Percentiles rank a stretch among this genome's conserved stretches.
Conservation (phyloP, 495 filamentous ascomycete species). For the Neurospora sp. region DNA sequence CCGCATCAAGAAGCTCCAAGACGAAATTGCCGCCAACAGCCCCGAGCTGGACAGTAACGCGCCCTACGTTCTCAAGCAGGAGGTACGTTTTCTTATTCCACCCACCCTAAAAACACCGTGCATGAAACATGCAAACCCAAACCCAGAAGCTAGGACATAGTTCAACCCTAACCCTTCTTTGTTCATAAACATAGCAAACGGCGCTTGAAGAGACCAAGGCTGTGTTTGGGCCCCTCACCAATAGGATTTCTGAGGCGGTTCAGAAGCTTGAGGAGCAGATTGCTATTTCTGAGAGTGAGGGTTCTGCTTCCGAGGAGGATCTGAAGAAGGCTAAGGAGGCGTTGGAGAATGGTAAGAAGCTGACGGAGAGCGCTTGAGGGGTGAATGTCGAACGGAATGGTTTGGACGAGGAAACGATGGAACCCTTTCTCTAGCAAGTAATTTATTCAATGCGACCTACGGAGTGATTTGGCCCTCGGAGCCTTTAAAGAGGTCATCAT, state of each 20-base stretch:
- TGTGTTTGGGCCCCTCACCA: slow-evolving; percentile 57
- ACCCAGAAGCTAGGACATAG: not conserved
- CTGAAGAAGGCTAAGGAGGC: slow-evolving; percentile 49
- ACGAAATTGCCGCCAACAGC: slow-evolving; percentile 30
- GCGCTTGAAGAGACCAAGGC: slow-evolving; percentile 75
- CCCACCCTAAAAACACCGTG: not conserved
- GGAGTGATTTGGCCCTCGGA: not conserved
- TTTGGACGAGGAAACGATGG: not conserved
- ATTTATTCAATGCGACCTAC: not conserved
- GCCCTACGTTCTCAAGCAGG: slow-evolving; percentile 67
- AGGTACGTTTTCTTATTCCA: slow-evolving; percentile 42
- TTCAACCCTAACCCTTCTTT: slow-evolving; percentile 16
- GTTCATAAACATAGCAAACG: slow-evolving; percentile 41
- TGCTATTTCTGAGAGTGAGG: slow-evolving; percentile 44
- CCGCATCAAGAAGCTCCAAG: slow-evolving; percentile 58
- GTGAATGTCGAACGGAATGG: not conserved
- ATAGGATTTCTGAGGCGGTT: slow-evolving; percentile 57
- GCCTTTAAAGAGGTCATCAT: not conserved
- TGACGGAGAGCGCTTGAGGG: slow-evolving; percentile 14
- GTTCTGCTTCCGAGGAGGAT: slow-evolving; percentile 48
- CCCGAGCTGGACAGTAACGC: slow-evolving; percentile 52
- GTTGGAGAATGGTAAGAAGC: slow-evolving; percentile 29
- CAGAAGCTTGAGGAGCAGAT: slow-evolving; percentile 53
- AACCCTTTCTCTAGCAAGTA: not conserved
- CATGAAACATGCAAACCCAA: slow-evolving; percentile 1